Conservation (phyloP, 805 yeast genomes). For the Candida parachauliodes region DNA sequence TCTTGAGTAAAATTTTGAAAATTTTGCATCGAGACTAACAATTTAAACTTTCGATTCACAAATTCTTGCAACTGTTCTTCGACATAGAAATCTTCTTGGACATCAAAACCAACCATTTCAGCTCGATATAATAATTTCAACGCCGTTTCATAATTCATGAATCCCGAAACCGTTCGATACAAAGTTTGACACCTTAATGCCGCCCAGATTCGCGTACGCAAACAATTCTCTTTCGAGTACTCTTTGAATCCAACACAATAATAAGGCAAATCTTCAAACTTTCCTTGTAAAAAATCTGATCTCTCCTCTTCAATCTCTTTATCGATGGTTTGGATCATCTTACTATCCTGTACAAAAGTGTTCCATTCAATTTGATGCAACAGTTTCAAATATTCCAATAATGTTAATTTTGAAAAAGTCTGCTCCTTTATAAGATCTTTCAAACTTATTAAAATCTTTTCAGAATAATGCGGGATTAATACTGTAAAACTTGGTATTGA, state of each 20-base stretch:
- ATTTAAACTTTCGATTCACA: constrained; percentile 75
- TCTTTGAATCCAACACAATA: constrained; percentile 71
- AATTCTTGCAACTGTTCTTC: constrained; percentile 31
- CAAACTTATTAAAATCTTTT: constrained; percentile 42
- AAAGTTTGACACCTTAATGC: constrained; percentile 80
- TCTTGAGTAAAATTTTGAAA: constrained; percentile 59
- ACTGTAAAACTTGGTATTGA: constrained; percentile 52
- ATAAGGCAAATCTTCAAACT: constrained; percentile 62
- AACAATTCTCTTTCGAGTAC: constrained; percentile 56
- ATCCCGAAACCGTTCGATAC: constrained; percentile 80
- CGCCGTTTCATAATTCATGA: constrained; percentile 74
- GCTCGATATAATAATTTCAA: constrained; percentile 63
- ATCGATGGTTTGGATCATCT: constrained; percentile 19
- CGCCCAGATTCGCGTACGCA: constrained; percentile 85
- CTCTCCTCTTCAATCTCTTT: constrained; percentile 8
- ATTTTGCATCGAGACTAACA: constrained; percentile 87
- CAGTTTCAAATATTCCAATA: constrained; percentile 75
- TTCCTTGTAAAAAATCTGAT: constrained; percentile 17
- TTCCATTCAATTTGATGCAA: constrained; percentile 78
- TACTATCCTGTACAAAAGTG: constrained; percentile 73
- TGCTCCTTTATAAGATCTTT: constrained; percentile 47
- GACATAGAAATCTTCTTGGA: constrained; percentile 9
- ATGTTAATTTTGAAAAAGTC: constrained; percentile 45
- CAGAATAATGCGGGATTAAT: constrained; percentile 50
- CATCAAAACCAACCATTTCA: constrained; percentile 54